Evolutionary conservation across 164 flowering plant genomes (phyloP).

Genomic region (Nelumbo lutea): DNA sequence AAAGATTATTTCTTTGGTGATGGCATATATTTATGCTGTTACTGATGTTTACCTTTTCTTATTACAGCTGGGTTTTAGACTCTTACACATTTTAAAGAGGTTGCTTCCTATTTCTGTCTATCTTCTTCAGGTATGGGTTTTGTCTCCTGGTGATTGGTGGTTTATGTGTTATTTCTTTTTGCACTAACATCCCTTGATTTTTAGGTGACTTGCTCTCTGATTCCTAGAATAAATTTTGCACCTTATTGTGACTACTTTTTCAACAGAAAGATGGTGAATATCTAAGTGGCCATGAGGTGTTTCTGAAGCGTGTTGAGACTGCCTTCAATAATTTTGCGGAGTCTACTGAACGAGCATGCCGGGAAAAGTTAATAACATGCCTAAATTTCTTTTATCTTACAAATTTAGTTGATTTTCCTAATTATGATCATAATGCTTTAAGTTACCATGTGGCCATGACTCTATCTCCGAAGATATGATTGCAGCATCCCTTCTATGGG

Average conservation of each 20-base stretch:
- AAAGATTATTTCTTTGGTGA: background rate
- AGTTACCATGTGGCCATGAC: background rate
- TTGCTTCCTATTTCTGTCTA: constrained; percentile 85
- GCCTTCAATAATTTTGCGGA: constrained; percentile 89
- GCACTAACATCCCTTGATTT: background rate
- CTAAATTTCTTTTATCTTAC: background rate
- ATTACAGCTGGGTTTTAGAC: constrained; percentile 74
- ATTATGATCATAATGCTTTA: background rate
- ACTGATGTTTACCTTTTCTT: constrained; percentile 15
- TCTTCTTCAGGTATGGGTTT: constrained; percentile 73
- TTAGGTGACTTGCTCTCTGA: background rate
- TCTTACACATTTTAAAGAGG: constrained; percentile 85
- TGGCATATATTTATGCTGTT: background rate
- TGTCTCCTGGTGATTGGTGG: constrained; percentile 2
- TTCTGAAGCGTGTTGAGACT: constrained; percentile 78
- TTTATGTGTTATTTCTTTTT: background rate
- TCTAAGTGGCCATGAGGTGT: constrained; percentile 88
- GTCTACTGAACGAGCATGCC: constrained; percentile 81
- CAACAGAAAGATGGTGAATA: constrained; percentile 93
- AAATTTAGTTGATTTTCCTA: background rate
- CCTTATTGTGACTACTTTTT: constrained; percentile 6
- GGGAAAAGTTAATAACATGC: constrained; percentile 53
- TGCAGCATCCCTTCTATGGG: too few species aligned
- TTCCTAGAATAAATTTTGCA: constrained; percentile 3
- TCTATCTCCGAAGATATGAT: too few species aligned